Evolutionary conservation across 148 eudicot genomes (phyloP), one percentile per base, ranked within the genome.

Genomic region (Cornus suecica): DNA sequence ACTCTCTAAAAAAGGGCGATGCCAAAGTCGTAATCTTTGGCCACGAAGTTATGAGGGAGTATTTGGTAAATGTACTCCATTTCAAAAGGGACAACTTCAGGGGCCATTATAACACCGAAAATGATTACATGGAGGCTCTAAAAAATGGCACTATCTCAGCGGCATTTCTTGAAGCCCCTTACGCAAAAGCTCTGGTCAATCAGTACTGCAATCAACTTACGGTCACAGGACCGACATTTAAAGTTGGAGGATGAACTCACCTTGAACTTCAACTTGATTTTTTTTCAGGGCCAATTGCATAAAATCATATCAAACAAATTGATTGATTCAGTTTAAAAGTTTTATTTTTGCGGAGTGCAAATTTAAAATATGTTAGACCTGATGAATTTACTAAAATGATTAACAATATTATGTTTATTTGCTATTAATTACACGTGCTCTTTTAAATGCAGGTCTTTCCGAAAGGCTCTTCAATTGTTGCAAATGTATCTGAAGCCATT

Each of bases 401-500:
- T n/a, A n/a, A n/a, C n/a, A n/a, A n/a, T n/a, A n/a, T n/a, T n/a
- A n/a, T n/a, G n/a, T n/a, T n/a, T n/a, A n/a, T n/a, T n/a, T n/a
- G n/a, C n/a, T 41, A 41, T 41, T 4, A 41, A 4, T 41, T 41
- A 4, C 9, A 24, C 31, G 32, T 48, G 78, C 64, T 56, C 72
- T n/a, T n/a, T n/a, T 77, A 67, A 69, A 37, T 69, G 73, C 73
- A 85, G 85, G 88, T 73, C 1, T 85, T 85, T 29, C 81, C 75
- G 7, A 82, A 82, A 41, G 85, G 81, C 2, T 85, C 85, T 10
- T 79, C 77, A 20, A 62, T 82, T 22, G 74, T 81, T 28, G 30
- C 31, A 28, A 81, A 85, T 72, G 63, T 85, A 20, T 79, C 88
- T 0, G 22, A 71, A 65, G 83, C 79, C 45, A 82, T 85, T 22